Percentiles rank a stretch among this genome's conserved stretches.
Evolutionary conservation across 371 early-diverging fungal genomes (phyloP).

Genomic region (Rhizopus arrhizus): DNA sequence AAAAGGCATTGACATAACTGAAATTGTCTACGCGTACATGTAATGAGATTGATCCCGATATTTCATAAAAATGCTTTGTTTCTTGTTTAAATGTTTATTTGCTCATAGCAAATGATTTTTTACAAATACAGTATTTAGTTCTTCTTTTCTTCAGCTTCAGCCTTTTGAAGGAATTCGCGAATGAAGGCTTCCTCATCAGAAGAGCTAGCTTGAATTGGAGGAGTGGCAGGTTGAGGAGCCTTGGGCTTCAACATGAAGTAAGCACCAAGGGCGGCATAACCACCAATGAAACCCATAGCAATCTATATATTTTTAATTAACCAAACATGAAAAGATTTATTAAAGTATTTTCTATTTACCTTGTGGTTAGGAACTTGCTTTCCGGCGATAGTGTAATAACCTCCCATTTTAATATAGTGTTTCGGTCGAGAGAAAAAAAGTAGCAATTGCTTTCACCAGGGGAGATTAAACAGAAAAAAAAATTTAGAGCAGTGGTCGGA

Average conservation of each 20-base stretch:
- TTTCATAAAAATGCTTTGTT: too few relatives aligned
- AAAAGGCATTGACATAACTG: too few relatives aligned
- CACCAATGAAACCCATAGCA: constrained; percentile 53
- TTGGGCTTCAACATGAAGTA: constrained; percentile 50
- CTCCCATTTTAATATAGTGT: constrained; percentile 38
- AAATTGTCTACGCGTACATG: too few relatives aligned
- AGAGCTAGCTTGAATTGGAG: constrained; percentile 70
- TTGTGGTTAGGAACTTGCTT: constrained; percentile 50
- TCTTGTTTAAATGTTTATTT: too few relatives aligned
- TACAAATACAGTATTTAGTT: too few relatives aligned
- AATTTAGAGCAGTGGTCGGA: too few relatives aligned
- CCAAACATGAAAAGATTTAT: background rate
- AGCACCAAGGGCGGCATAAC: constrained; percentile 44
- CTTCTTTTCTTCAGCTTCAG: constrained; percentile 64
- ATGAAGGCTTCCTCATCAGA: constrained; percentile 70
- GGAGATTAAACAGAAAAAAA: background rate
- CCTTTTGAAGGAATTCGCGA: constrained; percentile 66
- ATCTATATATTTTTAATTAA: constrained; percentile 22
- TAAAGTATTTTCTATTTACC: constrained; percentile 23
- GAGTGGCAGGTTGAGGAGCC: constrained; percentile 51
- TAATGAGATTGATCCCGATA: too few relatives aligned
- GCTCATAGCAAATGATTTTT: too few relatives aligned
- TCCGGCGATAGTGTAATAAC: constrained; percentile 57
- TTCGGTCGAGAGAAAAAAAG: background rate
- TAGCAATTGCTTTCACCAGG: constrained; percentile 2